phyloP scores from a whole-genome alignment of 1,284 basidiomycete genomes.

The Sanguinoderma infundibulare region DNA sequence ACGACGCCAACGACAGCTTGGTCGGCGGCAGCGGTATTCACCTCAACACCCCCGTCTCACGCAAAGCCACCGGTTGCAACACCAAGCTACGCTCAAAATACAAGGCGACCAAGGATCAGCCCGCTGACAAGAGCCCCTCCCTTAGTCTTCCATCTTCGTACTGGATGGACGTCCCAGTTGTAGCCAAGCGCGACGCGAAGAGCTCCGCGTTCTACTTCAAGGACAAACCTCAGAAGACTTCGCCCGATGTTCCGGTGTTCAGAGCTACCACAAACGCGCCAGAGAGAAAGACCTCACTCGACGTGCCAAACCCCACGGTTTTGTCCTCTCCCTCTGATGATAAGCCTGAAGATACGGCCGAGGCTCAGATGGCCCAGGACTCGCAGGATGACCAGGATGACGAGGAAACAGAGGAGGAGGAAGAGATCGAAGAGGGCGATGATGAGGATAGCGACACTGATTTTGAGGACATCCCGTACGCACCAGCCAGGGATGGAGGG shows the following conservation, averaged over 20 bases:
- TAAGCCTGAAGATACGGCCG: not conserved
- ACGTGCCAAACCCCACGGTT: no score
- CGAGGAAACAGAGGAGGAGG: not conserved
- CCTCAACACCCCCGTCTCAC: not conserved
- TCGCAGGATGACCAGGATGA: not conserved
- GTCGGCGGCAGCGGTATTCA: not conserved
- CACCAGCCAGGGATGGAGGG: no score
- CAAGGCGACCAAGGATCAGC: not conserved
- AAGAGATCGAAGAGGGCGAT: not conserved
- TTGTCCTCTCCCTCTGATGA: no score
- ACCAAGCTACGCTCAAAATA: not conserved
- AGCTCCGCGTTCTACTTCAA: not conserved
- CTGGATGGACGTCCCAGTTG: constrained; percentile 1
- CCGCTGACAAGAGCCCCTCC: not conserved
- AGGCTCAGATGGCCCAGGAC: not conserved
- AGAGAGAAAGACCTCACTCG: no score
- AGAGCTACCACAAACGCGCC: no score
- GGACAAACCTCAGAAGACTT: not conserved
- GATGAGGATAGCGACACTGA: not conserved
- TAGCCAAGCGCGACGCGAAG: not conserved
- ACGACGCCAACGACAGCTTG: not conserved
- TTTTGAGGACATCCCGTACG: no score
- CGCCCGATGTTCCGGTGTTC: no score
- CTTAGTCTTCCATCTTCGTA: not conserved
- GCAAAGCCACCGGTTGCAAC: not conserved